Evolutionary conservation across 2,329 filamentous ascomycete genomes (phyloP).

Genomic region (Mycocentrospora acerina): DNA sequence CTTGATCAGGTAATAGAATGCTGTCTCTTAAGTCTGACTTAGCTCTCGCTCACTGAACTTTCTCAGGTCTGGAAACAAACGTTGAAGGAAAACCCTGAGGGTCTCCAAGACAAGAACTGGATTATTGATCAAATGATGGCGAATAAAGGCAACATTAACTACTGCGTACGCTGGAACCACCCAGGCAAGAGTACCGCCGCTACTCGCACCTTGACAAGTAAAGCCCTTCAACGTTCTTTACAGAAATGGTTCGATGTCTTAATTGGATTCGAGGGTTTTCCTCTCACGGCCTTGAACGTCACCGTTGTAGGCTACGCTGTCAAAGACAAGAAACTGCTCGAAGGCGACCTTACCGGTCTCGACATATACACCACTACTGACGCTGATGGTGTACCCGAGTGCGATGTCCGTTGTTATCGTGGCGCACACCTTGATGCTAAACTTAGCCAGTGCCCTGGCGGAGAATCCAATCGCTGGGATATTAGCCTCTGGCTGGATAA

Average conservation of each 20-base stretch:
- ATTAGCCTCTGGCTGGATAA: slow-evolving; percentile 50
- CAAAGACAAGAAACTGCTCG: slow-evolving; percentile 39
- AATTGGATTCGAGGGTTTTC: slow-evolving; percentile 50
- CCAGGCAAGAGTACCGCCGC: slow-evolving; percentile 40
- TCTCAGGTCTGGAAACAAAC: slow-evolving; percentile 23
- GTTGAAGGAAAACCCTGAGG: slow-evolving; percentile 23
- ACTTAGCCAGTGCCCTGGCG: slow-evolving; percentile 44
- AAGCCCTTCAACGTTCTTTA: slow-evolving; percentile 40
- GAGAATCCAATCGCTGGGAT: slow-evolving; percentile 44
- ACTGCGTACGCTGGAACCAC: slow-evolving; percentile 52
- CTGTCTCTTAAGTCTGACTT: too few species aligned
- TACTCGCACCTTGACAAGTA: slow-evolving; percentile 42
- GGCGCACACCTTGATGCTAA: slow-evolving; percentile 48
- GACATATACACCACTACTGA: slow-evolving; percentile 49
- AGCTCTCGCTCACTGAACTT: too few species aligned
- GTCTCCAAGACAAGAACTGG: slow-evolving; percentile 32
- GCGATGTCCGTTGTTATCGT: slow-evolving; percentile 45
- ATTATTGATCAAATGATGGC: slow-evolving; percentile 31
- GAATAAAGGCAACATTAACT: slow-evolving; percentile 40
- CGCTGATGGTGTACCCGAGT: slow-evolving; percentile 46
- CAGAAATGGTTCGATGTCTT: slow-evolving; percentile 49
- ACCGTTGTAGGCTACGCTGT: slow-evolving; percentile 50
- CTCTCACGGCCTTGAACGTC: slow-evolving; percentile 43
- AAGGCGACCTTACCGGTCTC: slow-evolving; percentile 38
- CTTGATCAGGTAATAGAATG: slow-evolving; percentile 17